Conservation (phyloP, 371 early-diverging fungal genomes). For the Lichtheimia ornata region DNA sequence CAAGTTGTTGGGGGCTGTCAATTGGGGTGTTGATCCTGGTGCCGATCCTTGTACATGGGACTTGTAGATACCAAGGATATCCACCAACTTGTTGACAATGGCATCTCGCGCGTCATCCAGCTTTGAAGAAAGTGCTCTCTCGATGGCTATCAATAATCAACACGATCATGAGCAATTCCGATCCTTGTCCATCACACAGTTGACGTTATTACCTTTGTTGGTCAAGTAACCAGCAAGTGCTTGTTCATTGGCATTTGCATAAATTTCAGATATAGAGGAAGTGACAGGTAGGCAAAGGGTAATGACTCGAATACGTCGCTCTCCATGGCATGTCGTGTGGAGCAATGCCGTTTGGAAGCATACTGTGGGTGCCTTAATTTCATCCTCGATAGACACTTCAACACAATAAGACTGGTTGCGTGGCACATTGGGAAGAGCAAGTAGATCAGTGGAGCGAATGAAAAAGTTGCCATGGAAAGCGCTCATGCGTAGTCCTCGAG, state of each 20-base stretch:
- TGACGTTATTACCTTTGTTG: slow-evolving; percentile 68
- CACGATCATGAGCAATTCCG: not conserved
- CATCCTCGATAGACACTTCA: slow-evolving; percentile 88
- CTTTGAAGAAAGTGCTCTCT: slow-evolving; percentile 82
- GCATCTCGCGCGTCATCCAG: slow-evolving; percentile 96
- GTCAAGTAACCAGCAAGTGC: slow-evolving; percentile 82
- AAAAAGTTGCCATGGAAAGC: slow-evolving; percentile 97
- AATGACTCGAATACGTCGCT: slow-evolving; percentile 95
- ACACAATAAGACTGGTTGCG: slow-evolving; percentile 94
- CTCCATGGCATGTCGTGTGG: slow-evolving; percentile 82
- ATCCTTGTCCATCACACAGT: not conserved
- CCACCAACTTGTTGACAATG: slow-evolving; percentile 82
- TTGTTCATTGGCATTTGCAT: slow-evolving; percentile 81
- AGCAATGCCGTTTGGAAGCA: slow-evolving; percentile 98
- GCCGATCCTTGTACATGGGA: slow-evolving; percentile 71
- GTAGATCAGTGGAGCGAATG: slow-evolving; percentile 91
- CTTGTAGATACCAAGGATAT: slow-evolving; percentile 88
- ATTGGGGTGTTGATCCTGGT: slow-evolving; percentile 77
- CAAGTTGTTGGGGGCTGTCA: slow-evolving; percentile 84
- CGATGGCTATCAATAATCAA: slow-evolving; percentile 53
- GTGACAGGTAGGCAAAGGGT: slow-evolving; percentile 92
- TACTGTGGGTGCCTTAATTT: slow-evolving; percentile 73
- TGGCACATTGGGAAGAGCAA: slow-evolving; percentile 92
- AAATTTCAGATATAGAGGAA: slow-evolving; percentile 77
- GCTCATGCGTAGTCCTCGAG: slow-evolving; percentile 84